Evolutionary conservation across 2,329 filamentous ascomycete genomes (phyloP), one percentile per base, ranked within the genome.

Genomic region (Penicillium glabrum): DNA sequence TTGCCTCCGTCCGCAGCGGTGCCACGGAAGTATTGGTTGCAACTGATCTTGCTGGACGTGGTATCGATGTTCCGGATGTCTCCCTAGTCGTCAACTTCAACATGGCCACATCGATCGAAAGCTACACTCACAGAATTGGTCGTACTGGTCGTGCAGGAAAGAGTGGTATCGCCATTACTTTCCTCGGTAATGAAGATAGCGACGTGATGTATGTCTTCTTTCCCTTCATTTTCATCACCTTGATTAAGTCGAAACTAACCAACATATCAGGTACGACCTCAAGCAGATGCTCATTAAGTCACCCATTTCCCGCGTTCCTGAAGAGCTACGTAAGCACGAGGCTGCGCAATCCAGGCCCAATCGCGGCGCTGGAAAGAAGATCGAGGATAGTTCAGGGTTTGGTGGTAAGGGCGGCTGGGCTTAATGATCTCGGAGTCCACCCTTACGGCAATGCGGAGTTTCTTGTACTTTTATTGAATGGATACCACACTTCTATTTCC

Each of bases 51-150:
- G 95, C 95, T 1, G 95, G 93, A 61, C 87, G 95, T 81, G 95
- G 95, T 91, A 97, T 99, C 74, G 95, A 99, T 76, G 93, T 99
- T 4, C 87, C 90, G 0, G 95, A 98, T 70, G 95, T 99, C 41
- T 90, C 86, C 60, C 83, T 99, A 58, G 95, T 99, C 56, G 84
- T 99, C 73, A 99, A 99, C 80, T 99, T 98, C 85, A 99, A 98
- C 82, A 98, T 99, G 95, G 89, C 95, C 0, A 87, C 80, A 13
- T 91, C 82, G 65, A 98, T 99, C 65, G 95, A 99, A 78, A 89
- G 86, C 70, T 99, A 99, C 74, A 98, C 93, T 2, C 95, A 99
- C 81, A 88, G 95, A 79, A 89, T 99, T 69, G 95, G 95, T 75
- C 89, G 95, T 79, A 99, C 95, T 1, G 95, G 95, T 82, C 89